These are phyloP conservation scores for Roridomyces roridus DNA, from an alignment of 768 basidiomycete species.

Conservation along the genomic window DNA sequence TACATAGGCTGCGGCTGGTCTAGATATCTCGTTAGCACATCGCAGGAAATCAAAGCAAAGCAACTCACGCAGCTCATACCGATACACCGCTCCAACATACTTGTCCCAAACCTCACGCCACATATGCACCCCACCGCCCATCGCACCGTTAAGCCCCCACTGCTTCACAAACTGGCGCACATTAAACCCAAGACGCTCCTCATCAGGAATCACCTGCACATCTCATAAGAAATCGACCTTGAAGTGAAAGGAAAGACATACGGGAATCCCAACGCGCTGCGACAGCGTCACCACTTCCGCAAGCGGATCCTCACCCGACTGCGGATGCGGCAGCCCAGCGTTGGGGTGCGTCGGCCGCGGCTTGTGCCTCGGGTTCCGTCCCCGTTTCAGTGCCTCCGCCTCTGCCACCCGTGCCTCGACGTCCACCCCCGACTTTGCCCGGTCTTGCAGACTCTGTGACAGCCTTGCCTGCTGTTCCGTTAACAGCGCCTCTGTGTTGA, in stretches of 20 bases:
- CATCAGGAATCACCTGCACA: slow-evolving; percentile 38
- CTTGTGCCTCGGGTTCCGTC: not conserved
- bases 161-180: slow-evolving; percentile 65
- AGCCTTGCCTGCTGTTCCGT: slow-evolving; percentile 41
- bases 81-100: slow-evolving; percentile 67
- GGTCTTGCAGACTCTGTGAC: slow-evolving; percentile 15
- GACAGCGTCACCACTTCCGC: slow-evolving; percentile 22
- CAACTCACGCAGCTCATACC: slow-evolving; percentile 68
- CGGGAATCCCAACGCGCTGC: slow-evolving; percentile 49
- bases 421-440: slow-evolving; percentile 11
- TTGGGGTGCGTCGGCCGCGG: slow-evolving; percentile 25
- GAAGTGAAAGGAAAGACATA: not conserved
- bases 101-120: slow-evolving; percentile 82
- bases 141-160: slow-evolving; percentile 57
- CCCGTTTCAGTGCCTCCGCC: not conserved
- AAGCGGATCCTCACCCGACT: slow-evolving; percentile 15
- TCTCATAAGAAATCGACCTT: no score
- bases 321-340: slow-evolving; percentile 16
- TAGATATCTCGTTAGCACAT: slow-evolving; percentile 23
- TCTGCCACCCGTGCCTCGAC: slow-evolving; percentile 38
- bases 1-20: slow-evolving; percentile 30
- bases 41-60: slow-evolving; percentile 16
- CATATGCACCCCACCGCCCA: slow-evolving; percentile 82
- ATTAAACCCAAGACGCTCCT: slow-evolving; percentile 65
- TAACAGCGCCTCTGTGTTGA: slow-evolving; percentile 43